Evolutionary conservation across 139 green algal genomes (phyloP), one percentile per base, ranked within the genome.

Genomic region (Yamagishiella unicocca): DNA sequence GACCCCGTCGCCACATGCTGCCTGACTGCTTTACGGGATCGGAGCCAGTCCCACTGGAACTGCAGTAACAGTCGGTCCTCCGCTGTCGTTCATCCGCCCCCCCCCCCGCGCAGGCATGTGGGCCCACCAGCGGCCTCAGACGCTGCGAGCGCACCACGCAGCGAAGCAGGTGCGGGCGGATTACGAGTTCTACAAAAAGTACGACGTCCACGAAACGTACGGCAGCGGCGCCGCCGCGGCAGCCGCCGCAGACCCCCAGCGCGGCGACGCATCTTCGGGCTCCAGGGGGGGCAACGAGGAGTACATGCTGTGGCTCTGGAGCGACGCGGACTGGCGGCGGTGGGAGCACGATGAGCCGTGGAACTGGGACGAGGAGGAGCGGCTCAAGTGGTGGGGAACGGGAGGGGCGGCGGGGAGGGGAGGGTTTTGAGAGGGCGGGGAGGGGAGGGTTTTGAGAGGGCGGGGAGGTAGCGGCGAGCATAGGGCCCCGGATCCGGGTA

Each of bases 301-400:
- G 42, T 91, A 90, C 68, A 90, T 92, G 33, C 91, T 92, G 82
- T 91, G 88, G 90, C 84, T 96, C 64, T 93, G 94, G 82, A 83
- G 78, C 80, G 90, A 96, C 45, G 72, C 87, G 21, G 95, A 97
- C 90, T 97, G 95, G 95, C 90, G 88, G 71, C 84, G 93, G 31
- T 94, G 96, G 93, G 90, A 94, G 85, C 82, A 88, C n/a, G 94
- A 95, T 12, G 91, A 94, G 83, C 75, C 80, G 0, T 95, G 93
- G 92, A 78, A 85, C 62, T 97, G 95, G 94, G 78, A 93, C 21
- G 80, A 83, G 17, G 43, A 68, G 22, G 90, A 92, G 66, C 91
- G 94, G n/a, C 77, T 71, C 42, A 75, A 64, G 35, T 94, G 90
- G 93, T 88, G 83, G 9, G 61, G n/a, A n/a, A n/a, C n/a, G n/a